These are phyloP conservation scores for Diaporthe sp. DNA, from an alignment of 2,329 filamentous ascomycete genomes.

Conservation along the genomic window DNA sequence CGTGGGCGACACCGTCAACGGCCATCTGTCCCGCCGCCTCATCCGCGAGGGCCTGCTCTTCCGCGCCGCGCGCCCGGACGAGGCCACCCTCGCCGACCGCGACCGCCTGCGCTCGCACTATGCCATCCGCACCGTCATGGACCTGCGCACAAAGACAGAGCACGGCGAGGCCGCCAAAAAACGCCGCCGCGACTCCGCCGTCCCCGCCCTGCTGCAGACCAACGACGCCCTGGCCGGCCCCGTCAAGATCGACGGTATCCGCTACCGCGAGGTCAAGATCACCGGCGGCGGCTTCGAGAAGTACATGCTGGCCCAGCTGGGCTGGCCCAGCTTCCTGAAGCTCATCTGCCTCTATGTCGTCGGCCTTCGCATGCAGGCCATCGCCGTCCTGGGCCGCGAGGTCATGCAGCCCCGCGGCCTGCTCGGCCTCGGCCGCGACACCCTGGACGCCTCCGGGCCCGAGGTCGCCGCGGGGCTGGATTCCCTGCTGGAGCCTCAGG, in stretches of 20 bases:
- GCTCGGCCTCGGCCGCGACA: constrained; percentile 77
- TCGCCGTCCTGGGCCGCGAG: constrained; percentile 76
- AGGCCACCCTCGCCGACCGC: constrained; percentile 77
- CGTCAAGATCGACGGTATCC: constrained; percentile 73
- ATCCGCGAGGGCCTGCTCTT: constrained; percentile 76
- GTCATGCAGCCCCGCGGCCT: constrained; percentile 82
- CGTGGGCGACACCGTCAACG: constrained; percentile 78
- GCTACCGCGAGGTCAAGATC: constrained; percentile 78
- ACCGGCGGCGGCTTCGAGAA: constrained; percentile 80
- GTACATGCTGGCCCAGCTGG: constrained; percentile 76
- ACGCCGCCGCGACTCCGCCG: constrained; percentile 61
- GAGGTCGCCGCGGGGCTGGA: constrained; percentile 64
- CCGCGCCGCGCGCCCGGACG: constrained; percentile 80
- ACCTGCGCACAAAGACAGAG: constrained; percentile 86
- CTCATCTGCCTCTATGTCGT: constrained; percentile 74
- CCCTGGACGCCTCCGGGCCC: constrained; percentile 74
- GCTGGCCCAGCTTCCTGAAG: constrained; percentile 75
- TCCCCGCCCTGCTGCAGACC: constrained; percentile 60
- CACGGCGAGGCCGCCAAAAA: constrained; percentile 78
- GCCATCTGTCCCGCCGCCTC: constrained; percentile 59
- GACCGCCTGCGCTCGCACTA: constrained; percentile 70
- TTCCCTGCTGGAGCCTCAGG: constrained; percentile 40
- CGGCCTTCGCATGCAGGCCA: constrained; percentile 78
- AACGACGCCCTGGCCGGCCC: constrained; percentile 68
- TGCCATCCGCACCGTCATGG: constrained; percentile 80